Base-by-base conservation (phyloP, 495 filamentous ascomycete genomes). In the Diplogelasinospora grovesii region DNA sequence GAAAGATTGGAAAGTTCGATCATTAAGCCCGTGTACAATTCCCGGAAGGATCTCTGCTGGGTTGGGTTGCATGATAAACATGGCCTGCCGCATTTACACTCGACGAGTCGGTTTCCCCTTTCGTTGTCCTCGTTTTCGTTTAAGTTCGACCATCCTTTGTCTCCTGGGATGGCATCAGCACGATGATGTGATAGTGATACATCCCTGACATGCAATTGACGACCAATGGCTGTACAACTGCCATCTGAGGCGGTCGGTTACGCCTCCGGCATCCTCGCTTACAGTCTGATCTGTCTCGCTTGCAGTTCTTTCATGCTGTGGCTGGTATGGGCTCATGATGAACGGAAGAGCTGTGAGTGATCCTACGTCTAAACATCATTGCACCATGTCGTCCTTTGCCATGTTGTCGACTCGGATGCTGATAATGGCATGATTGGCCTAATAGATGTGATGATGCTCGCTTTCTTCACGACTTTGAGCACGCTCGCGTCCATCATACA, bases 331-430 rank as follows among this genome's bases (percentile, higher is more conserved):
- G 59, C 44, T 16, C 68, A 67, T 42, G 60, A 66, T 22, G 68
- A 71, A 45, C 64, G 59, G 39, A 58, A 51, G 36, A 71, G 68
- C 31, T 73, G 69, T 73, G 59, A 44, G 65, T 60, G n/a, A n/a
- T n/a, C n/a, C n/a, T n/a, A n/a, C n/a, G n/a, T n/a, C n/a, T n/a
- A n/a, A n/a, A n/a, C n/a, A n/a, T n/a, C n/a, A n/a, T 36, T 5
- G 11, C 9, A 7, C 13, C 22, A 10, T 14, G n/a, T 25, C 4
- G 33, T 20, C n/a, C 8, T 16, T 3, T n/a, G n/a, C n/a, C 4
- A 3, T 22, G 0, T 1, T 13, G 10, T 1, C 10, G 18, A 16
- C 11, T n/a, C 6, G 21, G 16, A 14, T 13, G 32, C 46, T 55
- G 23, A 45, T 26, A 15, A 13, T n/a, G 10, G n/a, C n/a, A n/a